Base-by-base conservation (phyloP, 2,329 filamentous ascomycete genomes). In the Colletotrichum coccodes region DNA sequence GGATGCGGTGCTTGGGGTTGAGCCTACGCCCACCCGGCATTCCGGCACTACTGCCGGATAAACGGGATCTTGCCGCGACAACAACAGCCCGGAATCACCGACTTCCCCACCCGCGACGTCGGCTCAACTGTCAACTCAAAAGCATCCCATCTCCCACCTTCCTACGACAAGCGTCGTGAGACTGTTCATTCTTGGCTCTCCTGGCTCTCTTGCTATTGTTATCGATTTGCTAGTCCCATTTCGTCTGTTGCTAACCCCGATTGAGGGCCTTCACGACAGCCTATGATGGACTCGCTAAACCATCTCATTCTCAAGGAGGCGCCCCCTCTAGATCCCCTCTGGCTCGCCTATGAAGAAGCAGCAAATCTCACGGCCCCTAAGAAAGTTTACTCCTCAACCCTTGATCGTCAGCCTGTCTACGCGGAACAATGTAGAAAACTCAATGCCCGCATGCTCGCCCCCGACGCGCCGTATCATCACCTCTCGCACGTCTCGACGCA, bases 341-440 rank as follows among this genome's bases (percentile, higher is more conserved):
- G 83, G 82, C 65, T 82, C 9, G 73, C 75, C 28, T 77, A 80
- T 71, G 82, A 85, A 70, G 67, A 77, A 32, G 64, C 72, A 76
- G 14, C 69, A 16, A 73, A 75, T 52, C 71, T 79, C 28, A 73
- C 73, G 5, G 64, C 66, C 6, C 75, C 75, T n/a, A 75, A 76
- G 38, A 73, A 73, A 6, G 59, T 53, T 21, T 67, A 75, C 36
- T 70, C 77, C 21, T 73, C 73, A 11, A 71, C 74, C 6, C 53
- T 79, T 26, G 76, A 77, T 32, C 78, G 79, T 50, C 83, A 84
- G 68, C 75, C 76, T 9, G 53, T 76, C 49, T 86, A 85, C 72
- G 81, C 79, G 3, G 71, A 76, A 38, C 77, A 81, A 42, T 83
- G 84, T 69, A 80, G 80, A 49, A 75, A 75, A 6, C 75, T 79